Evolutionary conservation across 805 yeast genomes (phyloP), one percentile per base, ranked within the genome.

Genomic region (Candida loeiensis): DNA sequence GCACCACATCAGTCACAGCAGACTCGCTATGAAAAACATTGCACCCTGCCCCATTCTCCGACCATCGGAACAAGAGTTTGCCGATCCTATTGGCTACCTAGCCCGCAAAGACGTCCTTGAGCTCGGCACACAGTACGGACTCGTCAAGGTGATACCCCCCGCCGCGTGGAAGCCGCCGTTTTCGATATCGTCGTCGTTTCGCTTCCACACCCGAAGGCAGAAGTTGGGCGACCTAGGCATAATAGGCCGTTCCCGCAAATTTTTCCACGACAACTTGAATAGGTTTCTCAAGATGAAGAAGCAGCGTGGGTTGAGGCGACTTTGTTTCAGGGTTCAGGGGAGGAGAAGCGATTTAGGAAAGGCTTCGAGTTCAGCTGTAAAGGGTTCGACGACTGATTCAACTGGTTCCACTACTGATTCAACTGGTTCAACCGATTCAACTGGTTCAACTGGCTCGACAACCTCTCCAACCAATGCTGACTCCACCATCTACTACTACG

Each of bases 151-250:
- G 2, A 63, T 66, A 6, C 82, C 82, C 4, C 82, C 82, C 0
- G 40, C 46, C 13, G 59, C 51, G n/a, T 77, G 81, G 80, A 55
- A 54, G 34, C 81, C 82, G 0, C 77, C 77, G 0, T 72, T 82
- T 46, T 69, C 79, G 40, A 62, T 84, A 15, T 69, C 82, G 36
- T 64, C 67, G 34, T 51, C 62, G 5, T 84, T 85, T 58, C 69
- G 61, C 36, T 85, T 85, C 53, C 80, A 77, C 45, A 82, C 88
- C 6, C 59, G 95, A 40, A 55, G 80, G n/a, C 93, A 85, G 55
- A 74, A 71, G 34, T 53, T 85, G 39, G 74, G 77, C 49, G 87
- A 83, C 54, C 61, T 85, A 51, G 80, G 82, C 18, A 55, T 85
- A 13, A 56, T 73, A 6, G 80, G 81, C 42, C 65, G 95, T 45